These are phyloP conservation scores for Berberis vulgaris DNA, from an alignment of 164 flowering plant genomes.

Conservation along the genomic window DNA sequence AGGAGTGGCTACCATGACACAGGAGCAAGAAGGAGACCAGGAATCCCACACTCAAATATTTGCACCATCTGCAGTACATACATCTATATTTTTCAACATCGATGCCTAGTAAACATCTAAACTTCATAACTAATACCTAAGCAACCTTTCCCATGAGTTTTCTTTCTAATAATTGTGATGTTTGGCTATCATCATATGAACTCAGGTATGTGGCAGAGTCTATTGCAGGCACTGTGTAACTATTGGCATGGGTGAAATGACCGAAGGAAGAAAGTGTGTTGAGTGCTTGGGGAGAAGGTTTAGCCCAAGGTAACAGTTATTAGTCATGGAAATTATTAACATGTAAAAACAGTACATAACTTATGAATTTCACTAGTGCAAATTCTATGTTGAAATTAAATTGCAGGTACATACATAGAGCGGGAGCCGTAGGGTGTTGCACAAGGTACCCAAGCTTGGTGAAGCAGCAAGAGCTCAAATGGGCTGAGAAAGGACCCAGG, in stretches of 20 bases:
- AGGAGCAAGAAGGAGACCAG: conserved; percentile 38
- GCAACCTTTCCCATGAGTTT: background rate
- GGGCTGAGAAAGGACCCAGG: conserved; percentile 71
- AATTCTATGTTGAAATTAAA: background rate
- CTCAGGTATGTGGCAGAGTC: conserved; percentile 73
- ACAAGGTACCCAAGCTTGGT: conserved; percentile 30
- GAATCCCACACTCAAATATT: conserved; percentile 71
- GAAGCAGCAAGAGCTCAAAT: conserved; percentile 47
- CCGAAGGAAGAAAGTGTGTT: conserved; percentile 71
- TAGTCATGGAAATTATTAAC: background rate
- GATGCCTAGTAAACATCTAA: conserved; percentile 41
- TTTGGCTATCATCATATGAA: background rate
- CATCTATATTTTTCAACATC: conserved; percentile 50
- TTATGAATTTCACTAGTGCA: background rate
- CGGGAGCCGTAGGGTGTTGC: conserved; percentile 44
- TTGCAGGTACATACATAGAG: conserved; percentile 51
- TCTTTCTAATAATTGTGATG: background rate
- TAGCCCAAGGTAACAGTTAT: conserved; percentile 44
- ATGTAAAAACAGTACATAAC: background rate
- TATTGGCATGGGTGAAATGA: conserved; percentile 76
- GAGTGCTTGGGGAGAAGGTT: conserved; percentile 56
- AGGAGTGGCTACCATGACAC: conserved; percentile 16
- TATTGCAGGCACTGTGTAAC: conserved; percentile 55
- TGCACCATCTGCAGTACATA: conserved; percentile 52
- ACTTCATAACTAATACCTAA: background rate